Conservation (phyloP, 2,329 filamentous ascomycete genomes). For the Pseudocercospora fuligena region DNA sequence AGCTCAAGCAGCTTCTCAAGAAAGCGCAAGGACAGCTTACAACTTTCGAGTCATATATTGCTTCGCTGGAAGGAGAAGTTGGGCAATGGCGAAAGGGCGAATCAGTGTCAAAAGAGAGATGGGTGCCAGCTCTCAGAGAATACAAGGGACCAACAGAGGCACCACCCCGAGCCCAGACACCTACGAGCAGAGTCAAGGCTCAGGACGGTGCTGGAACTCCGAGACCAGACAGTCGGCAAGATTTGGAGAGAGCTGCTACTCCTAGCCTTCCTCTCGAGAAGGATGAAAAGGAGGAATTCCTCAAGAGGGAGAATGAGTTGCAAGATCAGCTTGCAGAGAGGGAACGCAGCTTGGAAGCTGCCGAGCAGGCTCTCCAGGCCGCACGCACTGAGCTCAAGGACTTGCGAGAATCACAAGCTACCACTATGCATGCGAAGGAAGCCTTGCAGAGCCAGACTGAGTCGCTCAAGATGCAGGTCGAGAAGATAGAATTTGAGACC, state of each 20-base stretch:
- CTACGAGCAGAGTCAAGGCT: constrained; percentile 57
- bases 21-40: constrained; percentile 90
- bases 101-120: constrained; percentile 83
- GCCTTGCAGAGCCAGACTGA: constrained; percentile 83
- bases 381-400: constrained; percentile 83
- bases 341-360: constrained; percentile 77
- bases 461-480: constrained; percentile 93
- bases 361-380: constrained; percentile 80
- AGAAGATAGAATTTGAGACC: constrained; percentile 92
- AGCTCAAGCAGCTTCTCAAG: constrained; percentile 90
- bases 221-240: constrained; percentile 67
- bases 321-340: constrained; percentile 96
- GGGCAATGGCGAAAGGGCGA: constrained; percentile 87
- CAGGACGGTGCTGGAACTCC: constrained; percentile 55
- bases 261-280: constrained; percentile 73
- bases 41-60: constrained; percentile 85
- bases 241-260: constrained; percentile 79
- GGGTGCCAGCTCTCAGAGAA: constrained; percentile 70
- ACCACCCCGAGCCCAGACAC: constrained; percentile 63
- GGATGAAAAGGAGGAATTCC: constrained; percentile 94
- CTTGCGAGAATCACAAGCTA: constrained; percentile 83
- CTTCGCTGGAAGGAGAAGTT: constrained; percentile 81
- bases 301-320: constrained; percentile 92
- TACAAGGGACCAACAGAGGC: constrained; percentile 48
- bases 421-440: constrained; percentile 88